phyloP scores from a whole-genome alignment of 2,329 filamentous ascomycete genomes.

The Clarireedia sp. region DNA sequence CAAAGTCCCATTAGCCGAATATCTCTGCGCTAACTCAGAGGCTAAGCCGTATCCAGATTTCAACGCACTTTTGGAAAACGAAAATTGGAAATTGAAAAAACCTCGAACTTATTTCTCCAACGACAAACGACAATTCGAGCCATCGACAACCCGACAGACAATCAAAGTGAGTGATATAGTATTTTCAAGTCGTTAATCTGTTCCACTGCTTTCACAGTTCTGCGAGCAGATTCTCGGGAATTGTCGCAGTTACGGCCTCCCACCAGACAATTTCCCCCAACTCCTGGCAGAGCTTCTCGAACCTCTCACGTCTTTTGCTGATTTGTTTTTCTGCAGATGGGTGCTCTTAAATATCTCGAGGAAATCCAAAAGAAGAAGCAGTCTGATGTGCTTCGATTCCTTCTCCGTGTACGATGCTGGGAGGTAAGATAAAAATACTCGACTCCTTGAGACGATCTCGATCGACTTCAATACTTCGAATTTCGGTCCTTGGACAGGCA shows the following conservation, averaged over 20 bases:
- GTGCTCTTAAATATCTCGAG: conserved; percentile 99
- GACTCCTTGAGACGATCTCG: conserved; percentile 29
- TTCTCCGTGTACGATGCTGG: conserved; percentile 99
- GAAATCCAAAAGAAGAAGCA: conserved; percentile 99
- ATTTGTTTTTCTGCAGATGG: conserved; percentile 38
- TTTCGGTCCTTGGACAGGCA: conserved; percentile 23
- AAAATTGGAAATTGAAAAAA: background rate
- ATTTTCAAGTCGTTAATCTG: too few relatives aligned
- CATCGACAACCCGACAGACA: conserved; percentile 6
- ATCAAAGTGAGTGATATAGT: conserved; percentile 5
- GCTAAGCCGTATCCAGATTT: background rate
- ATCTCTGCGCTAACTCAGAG: background rate
- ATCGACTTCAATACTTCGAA: conserved; percentile 28
- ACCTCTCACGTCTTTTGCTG: background rate
- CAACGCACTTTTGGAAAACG: conserved; percentile 1
- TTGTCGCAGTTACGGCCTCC: too few relatives aligned
- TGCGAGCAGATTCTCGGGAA: too few relatives aligned
- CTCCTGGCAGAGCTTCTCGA: too few relatives aligned
- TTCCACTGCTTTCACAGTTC: too few relatives aligned
- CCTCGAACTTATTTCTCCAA: background rate
- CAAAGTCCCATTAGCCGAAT: too few relatives aligned
- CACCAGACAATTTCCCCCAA: too few relatives aligned
- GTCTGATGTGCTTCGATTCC: conserved; percentile 99
- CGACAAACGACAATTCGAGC: conserved; percentile 10
- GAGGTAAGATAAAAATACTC: conserved; percentile 63